Base-by-base conservation (phyloP, 345 rosid species). In the Nasturtium officinale region DNA sequence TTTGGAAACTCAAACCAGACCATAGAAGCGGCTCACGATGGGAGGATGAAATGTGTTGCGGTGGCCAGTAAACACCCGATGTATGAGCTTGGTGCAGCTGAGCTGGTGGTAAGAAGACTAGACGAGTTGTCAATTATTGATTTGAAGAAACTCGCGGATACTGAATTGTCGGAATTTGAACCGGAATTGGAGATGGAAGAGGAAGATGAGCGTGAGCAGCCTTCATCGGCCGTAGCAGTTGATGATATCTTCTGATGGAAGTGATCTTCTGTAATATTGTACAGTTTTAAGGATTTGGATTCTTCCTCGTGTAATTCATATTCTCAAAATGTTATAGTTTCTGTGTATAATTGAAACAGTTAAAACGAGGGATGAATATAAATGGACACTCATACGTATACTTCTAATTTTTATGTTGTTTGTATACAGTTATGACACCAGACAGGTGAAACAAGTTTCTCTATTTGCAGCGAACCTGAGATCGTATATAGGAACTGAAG, bases 11-110 rank as follows among this genome's bases (percentile, higher is more conserved):
- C 99, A 0, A 95, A 91, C 60, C 92, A 83, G 79, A 87, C 97
- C 0, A 87, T 91, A 13, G 99, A 95, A 81, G 99, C 99, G 7
- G 99, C 97, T 25, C 97, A 86, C 37, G 99, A 95, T 64, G 96
- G 85, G 50, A 74, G 69, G 82, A 95, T 95, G 99, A 95, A 95
- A 83, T 95, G 97, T 37, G 99, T 95, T 55, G 97, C 96, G 54
- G 93, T 95, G 37, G 96, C 97, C 43, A 91, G 96, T 82, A 91
- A 86, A 79, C 96, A 91, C 76, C 97, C 93, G 0, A 82, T 90
- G 54, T 95, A 90, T 1, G 99, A 95, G 73, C 97, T 95, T 20
- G 83, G 89, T 37, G 99, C 99, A 45, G 97, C 99, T 43, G 97
- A 91, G 80, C 71, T 95, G 81, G 93, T 91, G 74, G 97, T 91